A percentile compares a stretch with the other conserved stretches of the same genome.
phyloP scores from a whole-genome alignment of 163 green algal species.

The Chloromonas sp. region DNA sequence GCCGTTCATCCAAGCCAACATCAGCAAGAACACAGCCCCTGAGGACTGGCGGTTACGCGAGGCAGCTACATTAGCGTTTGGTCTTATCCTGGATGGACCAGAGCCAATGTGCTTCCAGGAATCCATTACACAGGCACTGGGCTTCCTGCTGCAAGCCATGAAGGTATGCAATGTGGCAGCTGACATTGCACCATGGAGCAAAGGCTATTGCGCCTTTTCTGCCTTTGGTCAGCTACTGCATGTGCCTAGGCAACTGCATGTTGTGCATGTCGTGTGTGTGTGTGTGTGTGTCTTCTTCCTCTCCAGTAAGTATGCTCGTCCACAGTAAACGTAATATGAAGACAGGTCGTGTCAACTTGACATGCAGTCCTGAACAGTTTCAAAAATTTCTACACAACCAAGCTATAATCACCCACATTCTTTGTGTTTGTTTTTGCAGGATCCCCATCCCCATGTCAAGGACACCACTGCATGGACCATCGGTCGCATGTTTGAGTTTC shows the following conservation, averaged over 20 bases:
- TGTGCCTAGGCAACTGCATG: background rate
- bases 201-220: background rate
- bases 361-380: no score
- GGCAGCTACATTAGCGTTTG: constrained; percentile 94
- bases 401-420: no score
- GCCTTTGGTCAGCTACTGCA: background rate
- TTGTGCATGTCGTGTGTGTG: background rate
- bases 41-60: constrained; percentile 89
- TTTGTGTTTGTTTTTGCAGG: background rate
- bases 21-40: constrained; percentile 53
- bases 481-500: constrained; percentile 88
- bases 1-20: constrained; percentile 75
- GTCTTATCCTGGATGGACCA: constrained; percentile 91
- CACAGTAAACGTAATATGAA: no score
- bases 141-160: constrained; percentile 66
- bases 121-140: constrained; percentile 61
- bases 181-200: background rate
- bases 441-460: constrained; percentile 57
- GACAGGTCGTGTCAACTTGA: no score
- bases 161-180: background rate
- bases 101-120: constrained; percentile 47
- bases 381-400: no score
- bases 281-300: background rate
- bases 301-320: no score
- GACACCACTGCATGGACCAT: constrained; percentile 97